Evolutionary conservation across 192 early-diverging fungal species (phyloP).

Genomic region (Coemansia guatemalensis): DNA sequence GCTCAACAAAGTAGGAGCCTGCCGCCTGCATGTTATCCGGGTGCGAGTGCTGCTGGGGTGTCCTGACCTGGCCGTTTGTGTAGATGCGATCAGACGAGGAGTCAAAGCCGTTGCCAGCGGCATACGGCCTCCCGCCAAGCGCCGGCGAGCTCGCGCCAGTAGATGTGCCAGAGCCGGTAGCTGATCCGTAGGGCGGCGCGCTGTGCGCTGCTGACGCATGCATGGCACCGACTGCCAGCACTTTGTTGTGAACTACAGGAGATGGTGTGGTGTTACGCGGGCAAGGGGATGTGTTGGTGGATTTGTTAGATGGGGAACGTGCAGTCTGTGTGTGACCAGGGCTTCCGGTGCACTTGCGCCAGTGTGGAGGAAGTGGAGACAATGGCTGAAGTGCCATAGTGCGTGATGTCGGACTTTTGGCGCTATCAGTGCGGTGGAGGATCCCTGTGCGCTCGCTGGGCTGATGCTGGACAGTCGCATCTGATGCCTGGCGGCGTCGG

Average conservation of each 20-base stretch:
- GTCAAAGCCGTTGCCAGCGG: slow-evolving; percentile 42
- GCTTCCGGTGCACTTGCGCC: slow-evolving; percentile 18
- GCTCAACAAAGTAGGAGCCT: slow-evolving; percentile 8
- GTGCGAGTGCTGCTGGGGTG: slow-evolving; percentile 16
- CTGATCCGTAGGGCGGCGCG: slow-evolving; percentile 1
- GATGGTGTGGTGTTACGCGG: neutral
- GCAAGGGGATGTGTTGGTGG: neutral
- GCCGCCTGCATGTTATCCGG: neutral
- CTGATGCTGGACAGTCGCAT: neutral
- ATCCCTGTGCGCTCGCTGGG: neutral
- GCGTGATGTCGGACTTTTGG: neutral
- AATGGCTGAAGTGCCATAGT: slow-evolving; percentile 12
- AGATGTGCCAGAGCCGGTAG: slow-evolving; percentile 7
- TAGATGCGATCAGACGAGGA: slow-evolving; percentile 33
- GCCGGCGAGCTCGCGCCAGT: slow-evolving; percentile 19
- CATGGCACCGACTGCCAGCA: neutral
- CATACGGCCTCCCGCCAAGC: slow-evolving; percentile 13
- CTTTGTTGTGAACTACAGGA: neutral
- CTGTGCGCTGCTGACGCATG: neutral
- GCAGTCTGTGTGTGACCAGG: slow-evolving; percentile 8
- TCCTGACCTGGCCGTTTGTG: slow-evolving; percentile 4
- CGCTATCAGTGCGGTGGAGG: neutral
- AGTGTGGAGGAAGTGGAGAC: slow-evolving; percentile 27
- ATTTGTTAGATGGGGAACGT: neutral
- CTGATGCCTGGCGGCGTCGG: slow-evolving; percentile 21